Base-by-base conservation (phyloP, 176 grass and related monocot species). In the Guadua angustifolia region DNA sequence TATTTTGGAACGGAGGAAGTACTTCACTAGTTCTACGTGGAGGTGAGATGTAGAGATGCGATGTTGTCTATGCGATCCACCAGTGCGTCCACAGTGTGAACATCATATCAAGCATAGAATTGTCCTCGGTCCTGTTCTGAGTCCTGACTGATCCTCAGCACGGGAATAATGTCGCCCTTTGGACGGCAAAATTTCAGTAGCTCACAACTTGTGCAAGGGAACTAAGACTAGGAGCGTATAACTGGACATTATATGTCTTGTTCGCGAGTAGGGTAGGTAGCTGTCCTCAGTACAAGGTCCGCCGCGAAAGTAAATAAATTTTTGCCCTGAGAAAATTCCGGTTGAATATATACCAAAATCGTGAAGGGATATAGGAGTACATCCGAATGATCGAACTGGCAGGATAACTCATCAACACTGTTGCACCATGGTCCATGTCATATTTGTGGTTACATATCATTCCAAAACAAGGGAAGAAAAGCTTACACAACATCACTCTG, bases 401-500 rank as follows among this genome's bases (percentile, higher is more conserved):
- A 45, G 61, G 57, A 17, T 62, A 29, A 38, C 36, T 19, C 83
- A 79, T 4, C 55, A 39, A 35, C 44, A 62, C 22, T 16, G 43
- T 22, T n/a, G 22, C 46, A 18, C 9, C 42, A 55, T 57, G 24
- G 61, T 8, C 13, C 69, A 43, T 63, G 36, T 10, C 29, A 57
- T 47, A 50, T 3, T 21, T 77, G 16, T 67, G 16, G 51, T 18
- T 75, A 43, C 76, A 66, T 79, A 39, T 89, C 15, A 52, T 60
- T 68, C 22, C 52, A 55, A 21, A 21, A 56, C 16, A 55, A 17
- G 25, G 47, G 55, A 9, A 45, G 65, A 10, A 43, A 7, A 73
- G 33, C 16, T 62, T 63, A 88, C 25, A 83, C 25, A 83, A 47
- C 73, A 79, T 51, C 35, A 55, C 52, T 71, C 57, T 71, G 18